A percentile compares a stretch with the other conserved stretches of the same genome.
Evolutionary conservation across 2,329 filamentous ascomycete genomes (phyloP).

Genomic region (Anisogramma anomala): DNA sequence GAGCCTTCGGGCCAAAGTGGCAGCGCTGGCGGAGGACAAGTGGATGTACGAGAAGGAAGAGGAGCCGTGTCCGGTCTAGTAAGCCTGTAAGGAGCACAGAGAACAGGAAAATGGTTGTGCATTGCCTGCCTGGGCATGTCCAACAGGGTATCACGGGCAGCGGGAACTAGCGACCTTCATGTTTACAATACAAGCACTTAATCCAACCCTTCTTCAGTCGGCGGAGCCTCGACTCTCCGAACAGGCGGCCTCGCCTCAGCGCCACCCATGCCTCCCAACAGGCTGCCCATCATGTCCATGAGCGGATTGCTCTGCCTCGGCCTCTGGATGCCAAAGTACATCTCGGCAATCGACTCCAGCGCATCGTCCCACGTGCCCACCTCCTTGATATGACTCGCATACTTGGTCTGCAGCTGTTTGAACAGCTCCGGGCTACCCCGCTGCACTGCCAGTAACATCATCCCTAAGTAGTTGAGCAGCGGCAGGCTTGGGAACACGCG

Average conservation of each 20-base stretch:
- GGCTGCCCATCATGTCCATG: slow-evolving; percentile 94
- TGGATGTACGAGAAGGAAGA: slow-evolving; percentile 82
- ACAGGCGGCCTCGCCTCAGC: slow-evolving; percentile 32
- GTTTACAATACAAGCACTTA: slow-evolving; percentile 22
- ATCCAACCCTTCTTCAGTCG: slow-evolving; percentile 48
- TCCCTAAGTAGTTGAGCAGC: slow-evolving; percentile 85
- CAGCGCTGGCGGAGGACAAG: slow-evolving; percentile 65
- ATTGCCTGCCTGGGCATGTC: not conserved
- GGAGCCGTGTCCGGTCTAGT: slow-evolving; percentile 25
- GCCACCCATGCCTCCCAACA: slow-evolving; percentile 56
- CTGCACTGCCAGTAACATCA: slow-evolving; percentile 75
- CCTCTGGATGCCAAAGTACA: slow-evolving; percentile 89
- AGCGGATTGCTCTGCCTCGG: slow-evolving; percentile 84
- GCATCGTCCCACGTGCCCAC: slow-evolving; percentile 67
- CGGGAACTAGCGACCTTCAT: not conserved
- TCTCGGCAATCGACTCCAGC: slow-evolving; percentile 79
- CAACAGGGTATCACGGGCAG: not conserved
- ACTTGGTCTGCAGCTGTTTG: slow-evolving; percentile 71
- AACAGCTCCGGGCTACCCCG: slow-evolving; percentile 68
- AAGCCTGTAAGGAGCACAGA: not conserved
- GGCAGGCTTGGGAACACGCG: slow-evolving; percentile 83
- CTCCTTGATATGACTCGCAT: slow-evolving; percentile 67
- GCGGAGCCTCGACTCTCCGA: slow-evolving; percentile 32
- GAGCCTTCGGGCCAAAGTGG: slow-evolving; percentile 61
- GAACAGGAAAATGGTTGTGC: not conserved